These are phyloP conservation scores for Allium cepa DNA, from an alignment of 106 monocot species.

Conservation along the genomic window DNA sequence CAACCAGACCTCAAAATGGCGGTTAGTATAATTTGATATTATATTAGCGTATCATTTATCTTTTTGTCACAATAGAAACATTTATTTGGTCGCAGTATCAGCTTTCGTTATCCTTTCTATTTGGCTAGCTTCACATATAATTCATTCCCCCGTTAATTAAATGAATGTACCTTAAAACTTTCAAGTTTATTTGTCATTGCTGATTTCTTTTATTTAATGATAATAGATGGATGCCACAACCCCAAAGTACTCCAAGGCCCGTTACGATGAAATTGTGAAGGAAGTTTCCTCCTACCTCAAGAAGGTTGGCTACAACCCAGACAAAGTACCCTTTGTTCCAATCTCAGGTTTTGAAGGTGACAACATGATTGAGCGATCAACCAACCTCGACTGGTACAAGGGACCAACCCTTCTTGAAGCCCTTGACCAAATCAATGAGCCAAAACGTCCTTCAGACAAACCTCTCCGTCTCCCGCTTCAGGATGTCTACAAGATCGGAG, in stretches of 20 bases:
- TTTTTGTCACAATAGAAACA: no score
- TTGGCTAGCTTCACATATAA: no score
- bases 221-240: slow-evolving; percentile 59
- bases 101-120: no score
- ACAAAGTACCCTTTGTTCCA: slow-evolving; percentile 43
- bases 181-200: no score
- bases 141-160: no score
- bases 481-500: slow-evolving; percentile 74
- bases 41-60: no score
- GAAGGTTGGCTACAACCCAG: slow-evolving; percentile 61
- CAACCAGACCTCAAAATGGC: no score
- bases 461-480: slow-evolving; percentile 50
- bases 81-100: no score
- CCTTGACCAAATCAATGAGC: slow-evolving; percentile 45
- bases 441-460: slow-evolving; percentile 46
- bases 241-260: slow-evolving; percentile 42
- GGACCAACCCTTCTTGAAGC: slow-evolving; percentile 57
- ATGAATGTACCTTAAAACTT: no score
- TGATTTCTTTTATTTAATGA: not conserved
- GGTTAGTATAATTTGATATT: no score
- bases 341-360: slow-evolving; percentile 45
- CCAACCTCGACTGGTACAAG: slow-evolving; percentile 76
- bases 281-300: slow-evolving; percentile 65
- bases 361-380: slow-evolving; percentile 68
- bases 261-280: slow-evolving; percentile 68